Base-by-base conservation (phyloP, 805 yeast genomes). In the Lipomyces japonicus region DNA sequence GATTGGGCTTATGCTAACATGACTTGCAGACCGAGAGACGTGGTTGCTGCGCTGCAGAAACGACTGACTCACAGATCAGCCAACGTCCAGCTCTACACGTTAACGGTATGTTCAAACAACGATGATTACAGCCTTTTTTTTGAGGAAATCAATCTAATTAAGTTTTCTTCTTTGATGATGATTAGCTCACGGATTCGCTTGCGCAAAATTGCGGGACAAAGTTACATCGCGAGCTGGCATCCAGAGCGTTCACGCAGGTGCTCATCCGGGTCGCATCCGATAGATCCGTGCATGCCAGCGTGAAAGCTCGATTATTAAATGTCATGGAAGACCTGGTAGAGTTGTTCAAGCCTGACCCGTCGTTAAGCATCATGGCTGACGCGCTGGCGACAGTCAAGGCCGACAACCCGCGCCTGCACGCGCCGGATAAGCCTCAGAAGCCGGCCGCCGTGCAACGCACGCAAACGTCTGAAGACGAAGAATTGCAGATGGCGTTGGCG, bases 171-270 rank as follows among this genome's bases (percentile, higher is more conserved):
- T 3, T 9, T n/a, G n/a, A n/a, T n/a, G n/a, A n/a, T n/a, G n/a
- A n/a, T n/a, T 35, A 60, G 64, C 63, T 72, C 39, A 61, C 82
- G 19, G 75, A 76, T 25, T 78, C 88, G 4, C 61, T 85, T 25
- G 86, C 88, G 2, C 88, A 84, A 63, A 85, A 84, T 65, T 84
- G 91, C 65, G 90, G 90, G 2, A 78, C 87, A 10, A 74, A 80
- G 63, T 75, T 80, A 70, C 79, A 78, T 58, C 81, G 74, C 40
- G 80, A 78, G 57, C 76, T 85, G 32, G 80, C 86, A 18, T 74
- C 84, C 19, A 74, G 75, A 55, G 58, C 70, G 2, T 82, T 82
- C 61, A 77, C 82, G 16, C 65, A 66, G 28, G 58, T 71, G 7
- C 66, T 85, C 39, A 61, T 73, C 26, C 70, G 72, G 46, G 68